Conservation (phyloP, 2,329 filamentous ascomycete species). For the Trichophyton mentagrophytes region DNA sequence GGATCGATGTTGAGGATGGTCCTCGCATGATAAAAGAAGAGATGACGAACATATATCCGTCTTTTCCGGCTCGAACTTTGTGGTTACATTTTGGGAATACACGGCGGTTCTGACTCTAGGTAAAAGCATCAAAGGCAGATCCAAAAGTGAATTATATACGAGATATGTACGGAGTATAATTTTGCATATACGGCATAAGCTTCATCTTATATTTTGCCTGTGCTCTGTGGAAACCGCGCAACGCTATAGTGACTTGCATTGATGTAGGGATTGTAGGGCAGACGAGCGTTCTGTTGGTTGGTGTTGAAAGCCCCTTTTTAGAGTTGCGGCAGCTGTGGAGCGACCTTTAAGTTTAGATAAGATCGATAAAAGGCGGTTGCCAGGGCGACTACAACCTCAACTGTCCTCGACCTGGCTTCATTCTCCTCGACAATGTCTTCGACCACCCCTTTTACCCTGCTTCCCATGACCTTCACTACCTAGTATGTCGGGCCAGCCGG, state of each 20-base stretch:
- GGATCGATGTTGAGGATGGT: slow-evolving; percentile 69
- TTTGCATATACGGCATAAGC: no score
- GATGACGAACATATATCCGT: neutral
- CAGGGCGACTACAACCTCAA: neutral
- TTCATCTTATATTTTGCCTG: no score
- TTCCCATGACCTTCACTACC: neutral
- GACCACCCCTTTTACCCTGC: neutral
- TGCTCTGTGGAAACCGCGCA: no score
- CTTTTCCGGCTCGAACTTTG: neutral
- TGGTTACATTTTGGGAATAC: neutral
- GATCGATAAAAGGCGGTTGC: neutral
- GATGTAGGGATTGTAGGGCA: no score
- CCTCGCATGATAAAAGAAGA: slow-evolving; percentile 52
- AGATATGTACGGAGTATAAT: neutral
- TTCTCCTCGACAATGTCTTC: neutral
- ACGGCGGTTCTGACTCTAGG: neutral
- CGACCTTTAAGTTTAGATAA: neutral
- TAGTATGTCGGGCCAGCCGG: neutral
- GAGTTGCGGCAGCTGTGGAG: neutral
- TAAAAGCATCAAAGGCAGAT: neutral
- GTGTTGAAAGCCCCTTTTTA: neutral
- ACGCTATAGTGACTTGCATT: no score
- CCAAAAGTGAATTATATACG: neutral
- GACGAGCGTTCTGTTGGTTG: no score
- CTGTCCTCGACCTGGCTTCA: no score